Conservation (phyloP, 495 filamentous ascomycete species). For the Clohesyomyces aquaticus region DNA sequence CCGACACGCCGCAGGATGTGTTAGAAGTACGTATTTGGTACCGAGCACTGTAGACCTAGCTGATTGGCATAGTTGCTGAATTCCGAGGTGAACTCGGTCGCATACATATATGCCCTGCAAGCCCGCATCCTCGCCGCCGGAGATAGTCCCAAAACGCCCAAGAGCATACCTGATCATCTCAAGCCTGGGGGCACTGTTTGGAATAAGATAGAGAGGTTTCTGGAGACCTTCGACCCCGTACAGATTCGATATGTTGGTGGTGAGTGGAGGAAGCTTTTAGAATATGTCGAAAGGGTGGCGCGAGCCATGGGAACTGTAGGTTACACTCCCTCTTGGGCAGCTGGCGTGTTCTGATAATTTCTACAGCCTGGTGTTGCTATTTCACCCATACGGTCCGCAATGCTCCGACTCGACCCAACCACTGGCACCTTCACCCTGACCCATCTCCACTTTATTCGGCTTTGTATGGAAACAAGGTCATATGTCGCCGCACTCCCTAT, state of each 20-base stretch:
- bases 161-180: slow-evolving; percentile 30
- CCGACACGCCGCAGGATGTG: slow-evolving; percentile 39
- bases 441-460: slow-evolving; percentile 63
- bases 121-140: slow-evolving; percentile 28
- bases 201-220: slow-evolving; percentile 54
- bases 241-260: slow-evolving; percentile 63
- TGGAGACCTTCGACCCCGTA: slow-evolving; percentile 59
- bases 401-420: slow-evolving; percentile 74
- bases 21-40: slow-evolving; percentile 33
- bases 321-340: neutral
- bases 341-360: slow-evolving; percentile 2
- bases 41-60: neutral
- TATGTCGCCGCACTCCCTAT: slow-evolving; percentile 65
- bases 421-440: slow-evolving; percentile 69
- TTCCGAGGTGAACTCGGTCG: slow-evolving; percentile 43
- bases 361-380: slow-evolving; percentile 64
- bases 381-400: slow-evolving; percentile 62
- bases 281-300: slow-evolving; percentile 52
- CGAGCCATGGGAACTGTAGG: slow-evolving; percentile 51
- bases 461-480: slow-evolving; percentile 61
- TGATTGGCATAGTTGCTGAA: slow-evolving; percentile 41
- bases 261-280: slow-evolving; percentile 59
- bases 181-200: slow-evolving; percentile 48
- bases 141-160: slow-evolving; percentile 25
- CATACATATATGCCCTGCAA: slow-evolving; percentile 42